Percentiles rank a stretch among this genome's conserved stretches.
Conservation (phyloP, 2,329 filamentous ascomycete genomes). For the Scedosporium dehoogii region DNA sequence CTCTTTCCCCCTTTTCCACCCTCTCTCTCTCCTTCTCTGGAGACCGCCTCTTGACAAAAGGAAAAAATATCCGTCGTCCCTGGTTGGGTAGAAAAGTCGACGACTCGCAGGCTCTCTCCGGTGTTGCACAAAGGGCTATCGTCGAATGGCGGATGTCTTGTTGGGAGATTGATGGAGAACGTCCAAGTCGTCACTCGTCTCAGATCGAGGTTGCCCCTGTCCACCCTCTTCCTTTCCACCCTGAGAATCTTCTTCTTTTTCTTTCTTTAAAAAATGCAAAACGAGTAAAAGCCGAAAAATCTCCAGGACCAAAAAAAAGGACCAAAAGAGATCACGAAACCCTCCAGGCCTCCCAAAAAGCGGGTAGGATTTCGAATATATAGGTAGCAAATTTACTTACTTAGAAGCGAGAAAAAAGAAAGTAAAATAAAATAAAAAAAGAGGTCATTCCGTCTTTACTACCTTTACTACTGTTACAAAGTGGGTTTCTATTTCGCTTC, state of each 20-base stretch:
- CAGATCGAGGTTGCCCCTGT: not conserved
- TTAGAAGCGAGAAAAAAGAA: not conserved
- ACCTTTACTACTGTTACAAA: not conserved
- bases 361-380: constrained; percentile 4
- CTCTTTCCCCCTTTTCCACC: not conserved
- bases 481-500: not conserved
- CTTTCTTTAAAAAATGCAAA: not conserved
- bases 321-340: not conserved
- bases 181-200: too few species aligned
- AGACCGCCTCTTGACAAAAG: too few species aligned
- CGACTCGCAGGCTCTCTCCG: not conserved
- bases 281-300: not conserved
- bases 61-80: too few species aligned
- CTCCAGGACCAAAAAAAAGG: not conserved
- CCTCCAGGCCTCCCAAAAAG: not conserved
- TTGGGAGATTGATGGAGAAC: too few species aligned
- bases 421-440: not conserved
- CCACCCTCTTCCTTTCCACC: not conserved
- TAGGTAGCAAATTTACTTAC: not conserved
- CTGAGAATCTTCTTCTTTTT: not conserved
- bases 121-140: not conserved
- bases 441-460: not conserved
- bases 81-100: not conserved
- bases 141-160: not conserved
- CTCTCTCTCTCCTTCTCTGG: too few species aligned